Percentiles rank a stretch among this genome's conserved stretches.
Conservation (phyloP, 768 basidiomycete genomes). For the Phallus indusiatus region DNA sequence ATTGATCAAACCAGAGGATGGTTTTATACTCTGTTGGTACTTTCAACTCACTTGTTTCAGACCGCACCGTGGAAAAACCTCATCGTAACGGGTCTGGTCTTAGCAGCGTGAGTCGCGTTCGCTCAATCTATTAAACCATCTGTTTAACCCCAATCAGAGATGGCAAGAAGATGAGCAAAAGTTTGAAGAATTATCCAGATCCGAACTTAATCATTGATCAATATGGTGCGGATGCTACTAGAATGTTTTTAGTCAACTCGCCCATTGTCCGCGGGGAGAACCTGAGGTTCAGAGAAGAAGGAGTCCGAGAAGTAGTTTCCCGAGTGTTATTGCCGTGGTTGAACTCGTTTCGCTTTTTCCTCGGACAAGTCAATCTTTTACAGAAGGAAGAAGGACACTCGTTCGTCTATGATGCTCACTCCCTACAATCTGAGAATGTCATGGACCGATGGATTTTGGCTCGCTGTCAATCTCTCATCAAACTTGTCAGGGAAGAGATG, state of each 20-base stretch:
- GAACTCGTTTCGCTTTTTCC: constrained; percentile 98
- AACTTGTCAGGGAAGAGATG: constrained; percentile 90
- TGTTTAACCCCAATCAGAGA: constrained; percentile 41
- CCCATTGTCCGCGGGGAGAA: constrained; percentile 98
- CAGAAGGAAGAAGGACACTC: constrained; percentile 69
- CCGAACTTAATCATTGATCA: constrained; percentile 82
- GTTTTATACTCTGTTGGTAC: constrained; percentile 97
- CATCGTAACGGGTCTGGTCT: constrained; percentile 90
- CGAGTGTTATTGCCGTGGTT: constrained; percentile 97
- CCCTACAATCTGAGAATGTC: constrained; percentile 76
- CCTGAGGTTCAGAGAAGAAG: constrained; percentile 94
- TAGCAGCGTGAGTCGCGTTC: constrained; percentile 64
- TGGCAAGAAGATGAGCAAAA: constrained; percentile 99
- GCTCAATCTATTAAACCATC: neutral
- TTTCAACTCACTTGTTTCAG: constrained; percentile 92
- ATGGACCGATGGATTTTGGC: constrained; percentile 99
- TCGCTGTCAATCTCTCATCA: constrained; percentile 93
- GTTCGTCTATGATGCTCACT: constrained; percentile 85
- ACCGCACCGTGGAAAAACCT: constrained; percentile 97
- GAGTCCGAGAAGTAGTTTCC: constrained; percentile 92
- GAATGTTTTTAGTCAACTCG: constrained; percentile 99
- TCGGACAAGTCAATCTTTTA: constrained; percentile 83
- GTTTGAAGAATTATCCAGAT: constrained; percentile 92
- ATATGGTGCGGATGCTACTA: constrained; percentile 92
- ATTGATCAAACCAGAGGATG: constrained; percentile 99